phyloP scores from a whole-genome alignment of 2,329 filamentous ascomycete genomes.

The Penicillium sp. region DNA sequence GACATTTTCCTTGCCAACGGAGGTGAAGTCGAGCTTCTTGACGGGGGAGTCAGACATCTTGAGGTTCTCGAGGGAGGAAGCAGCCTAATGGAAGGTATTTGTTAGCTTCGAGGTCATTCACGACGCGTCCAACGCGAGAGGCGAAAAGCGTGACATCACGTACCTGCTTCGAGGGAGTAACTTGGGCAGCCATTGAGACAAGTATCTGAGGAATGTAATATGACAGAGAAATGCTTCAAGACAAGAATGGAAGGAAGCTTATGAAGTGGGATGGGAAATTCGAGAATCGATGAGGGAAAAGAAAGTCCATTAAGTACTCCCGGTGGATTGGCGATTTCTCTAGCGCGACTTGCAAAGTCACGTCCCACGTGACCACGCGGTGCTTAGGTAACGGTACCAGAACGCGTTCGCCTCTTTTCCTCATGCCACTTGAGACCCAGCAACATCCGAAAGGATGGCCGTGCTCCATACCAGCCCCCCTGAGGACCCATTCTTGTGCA shows the following conservation, averaged over 20 bases:
- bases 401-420: conserved; percentile 6
- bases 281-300: conserved; percentile 4
- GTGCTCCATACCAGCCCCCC: conserved; percentile 20
- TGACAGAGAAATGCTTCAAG: conserved; percentile 25
- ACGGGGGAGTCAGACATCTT: conserved; percentile 85
- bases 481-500: conserved; percentile 6
- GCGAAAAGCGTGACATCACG: conserved; percentile 44
- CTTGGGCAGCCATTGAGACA: conserved; percentile 69
- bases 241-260: conserved; percentile 18
- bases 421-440: conserved; percentile 27
- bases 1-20: conserved; percentile 79
- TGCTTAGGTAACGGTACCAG: conserved; percentile 20
- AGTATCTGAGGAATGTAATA: conserved; percentile 30
- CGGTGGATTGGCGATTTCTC: conserved; percentile 29
- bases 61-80: conserved; percentile 80
- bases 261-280: conserved; percentile 27
- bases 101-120: conserved; percentile 37
- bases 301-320: conserved; percentile 35
- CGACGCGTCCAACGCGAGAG: conserved; percentile 34
- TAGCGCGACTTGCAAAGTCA: conserved; percentile 43
- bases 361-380: conserved; percentile 42
- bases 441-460: conserved; percentile 24
- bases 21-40: conserved; percentile 82
- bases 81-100: conserved; percentile 62
- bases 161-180: conserved; percentile 75